Evolutionary conservation across 1,284 basidiomycete genomes (phyloP), one percentile per base, ranked within the genome.

Genomic region (Macrocybe sp.): DNA sequence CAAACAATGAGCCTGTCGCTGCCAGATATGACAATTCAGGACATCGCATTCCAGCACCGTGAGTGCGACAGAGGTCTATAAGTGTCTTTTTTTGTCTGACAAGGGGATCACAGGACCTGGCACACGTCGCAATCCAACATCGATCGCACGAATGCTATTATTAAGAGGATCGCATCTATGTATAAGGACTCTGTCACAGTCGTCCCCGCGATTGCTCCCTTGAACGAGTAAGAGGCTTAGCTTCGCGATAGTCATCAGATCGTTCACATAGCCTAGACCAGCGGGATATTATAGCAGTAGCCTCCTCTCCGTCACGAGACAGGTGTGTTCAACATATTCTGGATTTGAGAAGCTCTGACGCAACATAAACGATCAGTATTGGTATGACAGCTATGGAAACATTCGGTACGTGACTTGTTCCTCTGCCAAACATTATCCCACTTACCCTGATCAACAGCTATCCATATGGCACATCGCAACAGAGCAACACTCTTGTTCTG

Each of bases 11-110:
- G 30, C 31, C 45, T 43, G 46, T 44, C 39, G 44, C 16, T 16
- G 28, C 29, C 47, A 87, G 85, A n/a, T 92, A 82, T 59, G 93
- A 95, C 63, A 94, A 94, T 63, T 91, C 87, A 39, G 94, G 94
- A 9, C 83, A 85, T 37, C 77, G 70, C 47, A 73, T 84, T 45
- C 56, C 69, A 11, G 74, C 59, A 50, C 85, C 89, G 63, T 77
- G 50, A 52, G 72, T 11, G 32, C 33, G 12, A 11, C 33, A 32
- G 37, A 14, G 28, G 11, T 29, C 28, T 46, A 22, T 4, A 14
- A 12, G 14, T 39, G 45, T 44, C 40, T 40, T 10, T 45, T 31
- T 22, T 22, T 22, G 4, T 22, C 22, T 22, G 22, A 22, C 22
- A 22, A 22, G 22, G 22, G 4, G 22, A 22, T 22, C 22, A 22